Evolutionary conservation across 345 rosid genomes (phyloP).

Genomic region (Bretschneidera sinensis): DNA sequence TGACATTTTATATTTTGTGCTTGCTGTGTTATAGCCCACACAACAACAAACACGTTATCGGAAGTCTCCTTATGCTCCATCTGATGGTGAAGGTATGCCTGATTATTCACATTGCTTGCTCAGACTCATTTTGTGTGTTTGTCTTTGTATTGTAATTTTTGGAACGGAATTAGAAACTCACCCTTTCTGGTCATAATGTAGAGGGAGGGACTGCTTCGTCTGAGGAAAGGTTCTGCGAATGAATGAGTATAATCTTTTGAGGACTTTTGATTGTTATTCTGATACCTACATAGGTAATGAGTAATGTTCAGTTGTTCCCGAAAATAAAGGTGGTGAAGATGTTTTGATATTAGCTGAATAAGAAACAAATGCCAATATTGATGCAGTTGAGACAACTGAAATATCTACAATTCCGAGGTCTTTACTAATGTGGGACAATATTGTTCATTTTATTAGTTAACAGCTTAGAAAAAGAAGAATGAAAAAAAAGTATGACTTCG

Average conservation of each 20-base stretch:
- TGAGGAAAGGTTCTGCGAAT: slow-evolving; percentile 43
- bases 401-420: slow-evolving; percentile 9
- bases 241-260: slow-evolving; percentile 30
- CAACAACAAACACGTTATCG: slow-evolving; percentile 97
- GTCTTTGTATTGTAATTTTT: not conserved
- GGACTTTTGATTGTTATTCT: slow-evolving; percentile 28
- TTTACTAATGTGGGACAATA: slow-evolving; percentile 12
- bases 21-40: slow-evolving; percentile 58
- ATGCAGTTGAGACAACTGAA: slow-evolving; percentile 20
- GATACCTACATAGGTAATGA: slow-evolving; percentile 26
- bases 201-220: slow-evolving; percentile 60
- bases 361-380: slow-evolving; percentile 17
- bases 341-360: slow-evolving; percentile 15
- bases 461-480: not conserved
- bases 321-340: slow-evolving; percentile 29
- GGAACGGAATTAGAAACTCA: not conserved
- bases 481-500: not conserved
- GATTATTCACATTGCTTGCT: slow-evolving; percentile 1
- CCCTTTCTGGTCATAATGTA: slow-evolving; percentile 21
- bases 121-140: not conserved
- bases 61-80: slow-evolving; percentile 87
- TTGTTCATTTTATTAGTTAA: slow-evolving; percentile 16
- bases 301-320: slow-evolving; percentile 24
- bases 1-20: not conserved
- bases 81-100: slow-evolving; percentile 69